phyloP scores from a whole-genome alignment of 2,329 filamentous ascomycete species.

The Coniosporium tulheliwenetii region DNA sequence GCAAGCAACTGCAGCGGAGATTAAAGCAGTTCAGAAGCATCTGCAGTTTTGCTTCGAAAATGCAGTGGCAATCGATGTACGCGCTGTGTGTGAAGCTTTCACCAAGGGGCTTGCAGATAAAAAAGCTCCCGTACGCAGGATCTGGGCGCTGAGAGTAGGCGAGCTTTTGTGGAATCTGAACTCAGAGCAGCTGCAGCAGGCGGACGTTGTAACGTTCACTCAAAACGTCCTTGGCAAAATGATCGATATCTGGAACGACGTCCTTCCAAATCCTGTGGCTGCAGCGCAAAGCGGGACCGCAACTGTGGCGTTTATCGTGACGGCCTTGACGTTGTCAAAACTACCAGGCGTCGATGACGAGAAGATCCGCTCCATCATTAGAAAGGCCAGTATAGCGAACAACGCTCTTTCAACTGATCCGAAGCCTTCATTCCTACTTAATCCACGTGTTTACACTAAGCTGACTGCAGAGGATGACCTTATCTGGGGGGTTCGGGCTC shows the following conservation, averaged over 20 bases:
- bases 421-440: slow-evolving; percentile 79
- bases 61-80: slow-evolving; percentile 41
- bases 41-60: slow-evolving; percentile 46
- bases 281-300: slow-evolving; percentile 74
- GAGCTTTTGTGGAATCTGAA: slow-evolving; percentile 49
- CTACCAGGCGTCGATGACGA: slow-evolving; percentile 38
- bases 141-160: slow-evolving; percentile 66
- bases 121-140: slow-evolving; percentile 56
- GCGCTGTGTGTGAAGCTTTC: slow-evolving; percentile 53
- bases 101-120: slow-evolving; percentile 78
- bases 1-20: slow-evolving; percentile 59
- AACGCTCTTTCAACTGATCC: slow-evolving; percentile 55
- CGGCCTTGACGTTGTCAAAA: slow-evolving; percentile 42
- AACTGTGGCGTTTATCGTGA: slow-evolving; percentile 60
- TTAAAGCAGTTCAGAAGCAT: slow-evolving; percentile 53
- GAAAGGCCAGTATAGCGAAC: slow-evolving; percentile 46
- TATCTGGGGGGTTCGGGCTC: slow-evolving; percentile 57
- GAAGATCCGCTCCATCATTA: slow-evolving; percentile 40
- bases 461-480: slow-evolving; percentile 59
- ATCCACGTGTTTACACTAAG: slow-evolving; percentile 72
- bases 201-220: slow-evolving; percentile 29
- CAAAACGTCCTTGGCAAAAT: slow-evolving; percentile 39
- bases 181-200: slow-evolving; percentile 31
- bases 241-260: slow-evolving; percentile 60
- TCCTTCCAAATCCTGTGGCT: slow-evolving; percentile 58